Percentiles rank a stretch among this genome's conserved stretches.
phyloP scores from a whole-genome alignment of 2,329 filamentous ascomycete genomes.

The Akanthomyces muscarius region DNA sequence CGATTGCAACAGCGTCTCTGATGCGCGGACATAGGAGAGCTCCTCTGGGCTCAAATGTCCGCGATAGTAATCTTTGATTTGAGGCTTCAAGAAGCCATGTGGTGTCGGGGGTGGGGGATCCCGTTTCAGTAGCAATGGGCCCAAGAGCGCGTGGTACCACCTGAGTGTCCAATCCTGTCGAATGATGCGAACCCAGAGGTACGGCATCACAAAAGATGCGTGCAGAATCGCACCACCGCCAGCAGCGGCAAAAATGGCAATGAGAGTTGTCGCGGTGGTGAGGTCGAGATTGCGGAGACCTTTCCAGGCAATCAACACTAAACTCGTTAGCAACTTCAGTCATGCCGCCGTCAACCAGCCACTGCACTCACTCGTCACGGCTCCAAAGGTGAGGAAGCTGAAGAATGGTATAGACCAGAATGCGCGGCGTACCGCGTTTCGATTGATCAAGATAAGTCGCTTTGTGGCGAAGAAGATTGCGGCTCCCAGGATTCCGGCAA shows the following conservation, averaged over 20 bases:
- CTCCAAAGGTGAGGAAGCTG: slow-evolving; percentile 34
- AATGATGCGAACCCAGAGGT: slow-evolving; percentile 46
- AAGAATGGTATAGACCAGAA: slow-evolving; percentile 36
- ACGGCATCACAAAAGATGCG: slow-evolving; percentile 49
- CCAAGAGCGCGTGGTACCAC: slow-evolving; percentile 44
- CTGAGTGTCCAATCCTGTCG: slow-evolving; percentile 49
- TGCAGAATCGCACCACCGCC: slow-evolving; percentile 39
- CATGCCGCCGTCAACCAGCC: not conserved
- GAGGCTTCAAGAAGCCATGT: slow-evolving; percentile 37
- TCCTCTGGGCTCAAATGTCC: slow-evolving; percentile 46
- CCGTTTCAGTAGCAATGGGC: slow-evolving; percentile 43
- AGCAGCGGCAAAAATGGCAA: slow-evolving; percentile 42
- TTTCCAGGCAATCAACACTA: slow-evolving; percentile 51
- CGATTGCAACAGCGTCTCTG: slow-evolving; percentile 32
- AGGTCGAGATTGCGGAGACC: slow-evolving; percentile 28
- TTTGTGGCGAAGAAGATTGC: slow-evolving; percentile 34
- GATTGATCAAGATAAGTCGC: slow-evolving; percentile 27
- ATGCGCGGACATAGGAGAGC: slow-evolving; percentile 35
- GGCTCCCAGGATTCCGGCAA: slow-evolving; percentile 32
- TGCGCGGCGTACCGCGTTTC: slow-evolving; percentile 30
- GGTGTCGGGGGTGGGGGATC: slow-evolving; percentile 33
- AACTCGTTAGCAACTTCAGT: slow-evolving; percentile 13
- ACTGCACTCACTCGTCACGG: slow-evolving; percentile 30
- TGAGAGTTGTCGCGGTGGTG: slow-evolving; percentile 24
- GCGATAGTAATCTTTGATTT: slow-evolving; percentile 46